Evolutionary conservation across 2,329 filamentous ascomycete genomes (phyloP).

Genomic region (Ophiocordyceps robertsii): DNA sequence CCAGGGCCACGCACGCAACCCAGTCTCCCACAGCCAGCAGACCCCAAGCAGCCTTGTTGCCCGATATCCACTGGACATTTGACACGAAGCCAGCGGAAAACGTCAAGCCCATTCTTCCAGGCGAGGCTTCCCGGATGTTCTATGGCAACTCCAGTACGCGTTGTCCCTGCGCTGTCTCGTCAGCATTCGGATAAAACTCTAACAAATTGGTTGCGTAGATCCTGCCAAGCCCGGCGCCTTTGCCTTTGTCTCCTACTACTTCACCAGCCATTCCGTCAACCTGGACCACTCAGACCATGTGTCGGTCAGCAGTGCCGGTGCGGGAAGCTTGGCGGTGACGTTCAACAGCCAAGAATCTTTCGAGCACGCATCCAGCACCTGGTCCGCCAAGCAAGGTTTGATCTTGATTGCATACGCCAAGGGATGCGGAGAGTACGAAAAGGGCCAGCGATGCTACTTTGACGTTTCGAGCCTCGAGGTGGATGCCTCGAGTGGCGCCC

Average conservation of each 20-base stretch:
- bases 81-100: slow-evolving; percentile 10
- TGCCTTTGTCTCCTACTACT: slow-evolving; percentile 13
- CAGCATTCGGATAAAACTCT: neutral
- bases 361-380: slow-evolving; percentile 8
- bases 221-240: slow-evolving; percentile 10
- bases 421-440: slow-evolving; percentile 12
- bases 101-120: slow-evolving; percentile 10
- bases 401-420: slow-evolving; percentile 12
- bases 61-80: neutral
- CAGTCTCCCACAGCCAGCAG: neutral
- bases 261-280: slow-evolving; percentile 14
- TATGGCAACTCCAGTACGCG: slow-evolving; percentile 9
- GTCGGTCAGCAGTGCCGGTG: slow-evolving; percentile 2
- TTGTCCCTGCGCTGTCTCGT: neutral
- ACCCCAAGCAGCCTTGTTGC: neutral
- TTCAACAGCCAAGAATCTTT: slow-evolving; percentile 11
- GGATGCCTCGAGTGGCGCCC: slow-evolving; percentile 2
- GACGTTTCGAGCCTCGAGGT: slow-evolving; percentile 8
- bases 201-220: slow-evolving; percentile 3
- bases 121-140: slow-evolving; percentile 10
- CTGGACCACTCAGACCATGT: slow-evolving; percentile 14
- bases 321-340: slow-evolving; percentile 2
- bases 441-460: slow-evolving; percentile 17
- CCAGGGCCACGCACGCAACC: neutral
- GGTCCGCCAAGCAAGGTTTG: slow-evolving; percentile 8